phyloP scores from a whole-genome alignment of 495 filamentous ascomycete genomes.

The Lichenothelia convexa region DNA sequence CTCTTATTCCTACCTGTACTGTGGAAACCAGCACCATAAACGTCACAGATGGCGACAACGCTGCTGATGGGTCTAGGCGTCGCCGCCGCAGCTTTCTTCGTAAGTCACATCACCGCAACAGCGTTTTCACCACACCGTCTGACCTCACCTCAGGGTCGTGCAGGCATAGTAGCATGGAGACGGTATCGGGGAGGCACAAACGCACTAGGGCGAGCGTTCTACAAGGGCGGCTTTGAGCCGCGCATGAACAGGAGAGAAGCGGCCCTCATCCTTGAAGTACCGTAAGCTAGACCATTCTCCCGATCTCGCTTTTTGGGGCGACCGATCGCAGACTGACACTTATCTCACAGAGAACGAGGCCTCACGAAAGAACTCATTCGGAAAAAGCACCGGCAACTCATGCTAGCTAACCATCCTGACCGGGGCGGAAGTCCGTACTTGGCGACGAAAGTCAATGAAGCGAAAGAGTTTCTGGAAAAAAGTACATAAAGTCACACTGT shows the following conservation, averaged over 20 bases:
- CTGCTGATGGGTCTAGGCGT: slow-evolving; percentile 66
- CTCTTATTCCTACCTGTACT: too few species aligned
- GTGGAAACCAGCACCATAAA: too few species aligned
- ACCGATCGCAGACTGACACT: slow-evolving; percentile 1
- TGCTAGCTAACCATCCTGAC: slow-evolving; percentile 96
- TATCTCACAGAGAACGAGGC: slow-evolving; percentile 48
- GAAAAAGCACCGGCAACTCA: slow-evolving; percentile 89
- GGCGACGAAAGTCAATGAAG: slow-evolving; percentile 94
- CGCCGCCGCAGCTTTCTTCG: slow-evolving; percentile 30
- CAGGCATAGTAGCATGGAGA: slow-evolving; percentile 73
- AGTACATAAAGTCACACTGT: neutral
- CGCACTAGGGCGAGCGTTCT: slow-evolving; percentile 67
- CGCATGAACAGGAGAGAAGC: slow-evolving; percentile 87
- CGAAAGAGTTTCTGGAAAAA: slow-evolving; percentile 92
- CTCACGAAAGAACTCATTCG: slow-evolving; percentile 81
- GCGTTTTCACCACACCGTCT: neutral
- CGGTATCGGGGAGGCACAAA: slow-evolving; percentile 46
- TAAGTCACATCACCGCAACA: slow-evolving; percentile 15
- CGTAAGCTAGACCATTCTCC: slow-evolving; percentile 34
- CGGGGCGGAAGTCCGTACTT: slow-evolving; percentile 92
- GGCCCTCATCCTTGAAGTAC: slow-evolving; percentile 73
- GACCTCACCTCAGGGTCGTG: slow-evolving; percentile 47
- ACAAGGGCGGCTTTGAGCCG: slow-evolving; percentile 93
- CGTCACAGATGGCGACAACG: slow-evolving; percentile 55
- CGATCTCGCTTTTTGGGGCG: neutral